Conservation (phyloP, 805 yeast species). For the Maudiozyma serrabonitensis region DNA sequence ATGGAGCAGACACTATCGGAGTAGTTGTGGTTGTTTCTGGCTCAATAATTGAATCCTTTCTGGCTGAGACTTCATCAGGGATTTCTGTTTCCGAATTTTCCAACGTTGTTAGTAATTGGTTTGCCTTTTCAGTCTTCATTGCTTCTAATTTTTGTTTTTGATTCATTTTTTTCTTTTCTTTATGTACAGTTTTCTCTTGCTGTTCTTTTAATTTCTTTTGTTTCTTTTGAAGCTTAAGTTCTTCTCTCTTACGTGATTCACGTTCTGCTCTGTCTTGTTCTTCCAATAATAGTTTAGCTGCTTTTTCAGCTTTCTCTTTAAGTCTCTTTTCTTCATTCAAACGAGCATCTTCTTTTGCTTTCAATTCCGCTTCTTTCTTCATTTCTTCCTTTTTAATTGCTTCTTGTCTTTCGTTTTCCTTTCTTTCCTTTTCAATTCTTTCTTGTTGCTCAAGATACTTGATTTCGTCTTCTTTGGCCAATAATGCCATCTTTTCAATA, state of each 20-base stretch:
- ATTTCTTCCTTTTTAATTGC: not conserved
- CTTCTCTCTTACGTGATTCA: constrained; percentile 6
- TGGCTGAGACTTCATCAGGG: not conserved
- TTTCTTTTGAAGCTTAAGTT: constrained; percentile 5
- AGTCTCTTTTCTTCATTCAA: constrained; percentile 4
- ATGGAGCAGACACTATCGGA: constrained; percentile 12
- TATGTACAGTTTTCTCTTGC: constrained; percentile 2
- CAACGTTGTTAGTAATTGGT: not conserved
- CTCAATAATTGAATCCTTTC: not conserved
- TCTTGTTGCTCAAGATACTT: not conserved
- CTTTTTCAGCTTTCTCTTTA: constrained; percentile 15
- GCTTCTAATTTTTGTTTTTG: constrained; percentile 2
- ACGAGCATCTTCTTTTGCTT: not conserved
- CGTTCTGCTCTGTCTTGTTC: constrained; percentile 8
- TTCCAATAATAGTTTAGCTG: constrained; percentile 16
- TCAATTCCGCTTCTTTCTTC: not conserved
- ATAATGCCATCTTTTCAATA: not conserved
- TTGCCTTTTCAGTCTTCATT: not conserved
- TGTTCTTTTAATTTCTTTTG: constrained; percentile 10
- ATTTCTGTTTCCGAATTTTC: not conserved
- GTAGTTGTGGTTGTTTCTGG: not conserved
- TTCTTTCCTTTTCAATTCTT: not conserved
- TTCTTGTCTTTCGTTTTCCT: not conserved
- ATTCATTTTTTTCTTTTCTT: constrained; percentile 3
- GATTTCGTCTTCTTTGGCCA: not conserved